Conservation (phyloP, 441 rosid genomes). For the Melastoma candidum region DNA sequence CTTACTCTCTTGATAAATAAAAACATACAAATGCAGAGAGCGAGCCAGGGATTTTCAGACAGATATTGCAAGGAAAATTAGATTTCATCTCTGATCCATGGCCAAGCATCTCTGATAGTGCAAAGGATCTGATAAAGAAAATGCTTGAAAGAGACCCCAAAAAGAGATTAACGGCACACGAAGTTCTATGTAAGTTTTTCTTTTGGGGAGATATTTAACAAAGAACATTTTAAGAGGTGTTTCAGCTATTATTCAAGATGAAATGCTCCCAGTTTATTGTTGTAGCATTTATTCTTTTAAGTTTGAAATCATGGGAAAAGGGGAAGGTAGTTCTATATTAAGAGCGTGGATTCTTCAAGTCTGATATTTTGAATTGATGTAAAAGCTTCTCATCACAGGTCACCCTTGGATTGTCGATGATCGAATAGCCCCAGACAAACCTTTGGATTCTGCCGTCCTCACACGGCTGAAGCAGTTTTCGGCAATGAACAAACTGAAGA, state of each 20-base stretch:
- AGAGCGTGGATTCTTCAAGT: too few species aligned
- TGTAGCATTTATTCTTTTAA: too few species aligned
- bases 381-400: conserved; percentile 4
- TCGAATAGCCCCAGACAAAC: conserved; percentile 15
- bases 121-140: conserved; percentile 15
- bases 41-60: conserved; percentile 17
- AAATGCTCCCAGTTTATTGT: too few species aligned
- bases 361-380: too few species aligned
- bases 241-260: too few species aligned
- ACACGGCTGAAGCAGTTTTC: conserved; percentile 17
- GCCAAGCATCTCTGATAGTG: conserved; percentile 17
- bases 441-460: conserved; percentile 16
- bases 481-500: conserved; percentile 18
- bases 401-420: conserved; percentile 18
- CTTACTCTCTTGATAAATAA: background rate
- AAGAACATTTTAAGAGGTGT: too few species aligned
- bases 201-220: background rate
- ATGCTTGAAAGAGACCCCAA: conserved; percentile 15
- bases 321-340: too few species aligned
- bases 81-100: conserved; percentile 16
- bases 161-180: conserved; percentile 13
- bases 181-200: conserved; percentile 11
- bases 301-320: too few species aligned
- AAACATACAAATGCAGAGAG: conserved; percentile 9
- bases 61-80: conserved; percentile 15